Evolutionary conservation across 2,329 filamentous ascomycete species (phyloP).

Genomic region (Ilyonectria robusta): DNA sequence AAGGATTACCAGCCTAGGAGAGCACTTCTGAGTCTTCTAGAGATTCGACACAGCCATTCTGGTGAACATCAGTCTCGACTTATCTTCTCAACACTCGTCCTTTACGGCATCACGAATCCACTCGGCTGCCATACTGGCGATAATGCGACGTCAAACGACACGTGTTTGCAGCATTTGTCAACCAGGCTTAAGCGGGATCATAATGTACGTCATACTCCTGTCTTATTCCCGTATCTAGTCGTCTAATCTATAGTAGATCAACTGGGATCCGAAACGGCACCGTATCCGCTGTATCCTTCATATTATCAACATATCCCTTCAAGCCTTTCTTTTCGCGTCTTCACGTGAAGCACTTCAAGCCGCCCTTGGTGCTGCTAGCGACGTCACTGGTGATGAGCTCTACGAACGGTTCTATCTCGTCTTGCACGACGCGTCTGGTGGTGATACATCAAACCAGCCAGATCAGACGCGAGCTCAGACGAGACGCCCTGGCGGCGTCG

Average conservation of each 20-base stretch:
- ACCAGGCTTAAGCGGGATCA: neutral
- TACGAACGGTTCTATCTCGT: conserved; percentile 5
- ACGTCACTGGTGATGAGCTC: conserved; percentile 3
- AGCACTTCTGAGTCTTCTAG: too few relatives aligned
- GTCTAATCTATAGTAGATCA: conserved; percentile 10
- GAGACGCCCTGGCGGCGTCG: conserved; percentile 3
- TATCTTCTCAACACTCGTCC: too few relatives aligned
- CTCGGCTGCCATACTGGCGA: too few relatives aligned
- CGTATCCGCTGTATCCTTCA: neutral
- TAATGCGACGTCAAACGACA: neutral
- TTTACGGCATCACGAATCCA: too few relatives aligned
- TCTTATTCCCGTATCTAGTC: conserved; percentile 4
- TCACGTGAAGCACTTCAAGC: conserved; percentile 7
- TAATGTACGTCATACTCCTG: conserved; percentile 4
- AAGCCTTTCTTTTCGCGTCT: neutral
- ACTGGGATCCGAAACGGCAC: neutral
- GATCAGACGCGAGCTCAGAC: conserved; percentile 4
- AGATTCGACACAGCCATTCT: too few relatives aligned
- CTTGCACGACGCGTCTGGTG: conserved; percentile 8
- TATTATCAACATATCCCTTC: too few relatives aligned
- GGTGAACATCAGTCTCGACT: too few relatives aligned
- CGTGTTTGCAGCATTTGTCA: conserved; percentile 5
- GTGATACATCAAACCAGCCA: conserved; percentile 11
- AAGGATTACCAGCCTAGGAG: neutral
- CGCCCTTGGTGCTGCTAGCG: neutral